These are phyloP conservation scores for Colletotrichum plurivorum DNA, from an alignment of 2,329 filamentous ascomycete species.

Conservation along the genomic window DNA sequence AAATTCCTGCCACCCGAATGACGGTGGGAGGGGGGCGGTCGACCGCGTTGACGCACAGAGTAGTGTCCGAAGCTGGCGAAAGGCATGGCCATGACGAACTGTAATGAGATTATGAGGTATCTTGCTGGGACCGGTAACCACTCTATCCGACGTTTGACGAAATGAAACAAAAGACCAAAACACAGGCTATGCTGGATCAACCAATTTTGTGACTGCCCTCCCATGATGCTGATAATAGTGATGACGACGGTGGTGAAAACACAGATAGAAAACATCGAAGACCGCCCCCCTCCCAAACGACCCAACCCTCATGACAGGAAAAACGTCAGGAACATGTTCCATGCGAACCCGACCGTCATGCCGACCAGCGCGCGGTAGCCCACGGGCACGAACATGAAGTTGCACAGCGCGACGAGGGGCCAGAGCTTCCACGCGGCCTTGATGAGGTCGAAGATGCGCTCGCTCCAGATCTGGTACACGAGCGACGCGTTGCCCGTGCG, in stretches of 20 bases:
- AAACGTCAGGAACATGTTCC: constrained; percentile 55
- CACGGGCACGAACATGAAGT: constrained; percentile 54
- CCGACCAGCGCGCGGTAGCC: constrained; percentile 53
- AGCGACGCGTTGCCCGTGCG: constrained; percentile 46
- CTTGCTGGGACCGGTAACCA: constrained; percentile 2
- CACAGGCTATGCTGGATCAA: constrained; percentile 20
- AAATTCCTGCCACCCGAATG: constrained; percentile 41
- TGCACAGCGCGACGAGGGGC: constrained; percentile 53
- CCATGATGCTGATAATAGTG: constrained; percentile 18
- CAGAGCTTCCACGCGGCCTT: constrained; percentile 55
- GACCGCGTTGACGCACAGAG: constrained; percentile 27
- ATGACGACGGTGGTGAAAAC: background rate
- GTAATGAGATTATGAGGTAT: constrained; percentile 3
- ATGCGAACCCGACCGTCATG: constrained; percentile 53
- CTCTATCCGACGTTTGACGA: background rate
- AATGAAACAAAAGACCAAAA: background rate
- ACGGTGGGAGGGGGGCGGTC: constrained; percentile 32
- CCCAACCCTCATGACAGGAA: constrained; percentile 45
- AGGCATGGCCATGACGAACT: constrained; percentile 17
- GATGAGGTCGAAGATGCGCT: constrained; percentile 49
- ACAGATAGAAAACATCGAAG: background rate
- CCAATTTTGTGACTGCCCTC: constrained; percentile 11
- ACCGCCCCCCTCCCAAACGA: too few relatives aligned
- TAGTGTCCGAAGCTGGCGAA: constrained; percentile 28
- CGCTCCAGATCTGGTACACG: constrained; percentile 46